Percentiles rank a stretch among this genome's conserved stretches.
Conservation (phyloP, 495 filamentous ascomycete species). For the Tuber calosporum region DNA sequence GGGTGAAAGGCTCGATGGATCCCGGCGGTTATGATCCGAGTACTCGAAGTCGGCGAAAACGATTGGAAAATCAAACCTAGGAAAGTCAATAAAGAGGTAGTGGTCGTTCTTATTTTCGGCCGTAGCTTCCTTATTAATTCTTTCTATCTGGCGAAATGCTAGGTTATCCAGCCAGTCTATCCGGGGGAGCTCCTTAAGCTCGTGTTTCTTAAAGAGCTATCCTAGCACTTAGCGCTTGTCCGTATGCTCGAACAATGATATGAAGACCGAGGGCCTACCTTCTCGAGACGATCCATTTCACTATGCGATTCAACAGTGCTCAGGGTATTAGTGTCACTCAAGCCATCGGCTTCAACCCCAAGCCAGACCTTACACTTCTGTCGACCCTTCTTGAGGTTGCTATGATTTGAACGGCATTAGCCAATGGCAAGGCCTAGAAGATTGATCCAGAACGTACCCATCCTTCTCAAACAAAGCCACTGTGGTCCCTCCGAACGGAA, state of each 20-base stretch:
- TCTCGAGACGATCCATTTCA: conserved; percentile 44
- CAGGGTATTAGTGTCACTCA: conserved; percentile 70
- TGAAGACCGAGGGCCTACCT: conserved; percentile 13
- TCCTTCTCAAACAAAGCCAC: conserved; percentile 84
- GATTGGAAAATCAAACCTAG: conserved; percentile 90
- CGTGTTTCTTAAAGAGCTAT: conserved; percentile 88
- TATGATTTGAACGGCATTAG: conserved; percentile 7
- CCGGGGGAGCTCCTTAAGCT: conserved; percentile 88
- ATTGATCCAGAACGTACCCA: conserved; percentile 46
- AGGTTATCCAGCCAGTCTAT: conserved; percentile 93
- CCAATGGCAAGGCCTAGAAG: not conserved
- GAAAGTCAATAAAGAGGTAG: conserved; percentile 76
- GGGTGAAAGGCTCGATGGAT: conserved; percentile 44
- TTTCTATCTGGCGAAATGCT: conserved; percentile 76
- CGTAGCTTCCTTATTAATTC: conserved; percentile 39
- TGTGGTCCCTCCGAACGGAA: conserved; percentile 89
- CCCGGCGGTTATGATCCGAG: conserved; percentile 57
- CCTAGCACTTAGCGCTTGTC: not conserved
- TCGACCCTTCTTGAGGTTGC: conserved; percentile 73
- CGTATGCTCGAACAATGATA: not conserved
- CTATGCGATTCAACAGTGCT: conserved; percentile 48
- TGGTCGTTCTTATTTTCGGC: conserved; percentile 36
- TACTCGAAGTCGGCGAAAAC: conserved; percentile 95
- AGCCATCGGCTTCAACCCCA: conserved; percentile 76
- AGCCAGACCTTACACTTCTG: conserved; percentile 86